phyloP scores from a whole-genome alignment of 2,329 filamentous ascomycete species.

The Fusarium goolgardi region DNA sequence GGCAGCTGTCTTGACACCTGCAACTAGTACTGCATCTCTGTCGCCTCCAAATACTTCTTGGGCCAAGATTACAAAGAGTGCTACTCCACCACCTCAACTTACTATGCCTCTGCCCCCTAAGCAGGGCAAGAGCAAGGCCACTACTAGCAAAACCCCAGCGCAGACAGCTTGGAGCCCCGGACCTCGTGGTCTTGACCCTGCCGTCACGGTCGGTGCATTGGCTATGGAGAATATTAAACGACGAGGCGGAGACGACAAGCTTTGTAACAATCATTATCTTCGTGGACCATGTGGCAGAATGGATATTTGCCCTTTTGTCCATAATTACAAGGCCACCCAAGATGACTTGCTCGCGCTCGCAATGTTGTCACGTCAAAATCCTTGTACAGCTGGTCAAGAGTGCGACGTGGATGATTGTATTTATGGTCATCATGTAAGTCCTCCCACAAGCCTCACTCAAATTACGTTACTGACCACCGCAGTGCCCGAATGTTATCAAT shows the following conservation, averaged over 20 bases:
- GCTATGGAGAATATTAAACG: constrained; percentile 67
- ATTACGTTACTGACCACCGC: constrained; percentile 18
- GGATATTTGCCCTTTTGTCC: constrained; percentile 67
- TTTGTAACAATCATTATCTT: constrained; percentile 73
- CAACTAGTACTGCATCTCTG: constrained; percentile 44
- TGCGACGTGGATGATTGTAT: constrained; percentile 69
- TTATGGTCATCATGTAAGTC: constrained; percentile 71
- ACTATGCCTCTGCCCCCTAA: constrained; percentile 55
- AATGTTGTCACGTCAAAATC: constrained; percentile 67
- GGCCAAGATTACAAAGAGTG: constrained; percentile 57
- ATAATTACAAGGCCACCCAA: constrained; percentile 63
- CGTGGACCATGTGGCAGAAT: constrained; percentile 67
- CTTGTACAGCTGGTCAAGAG: constrained; percentile 68
- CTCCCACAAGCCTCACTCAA: background rate
- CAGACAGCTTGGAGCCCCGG: constrained; percentile 63
- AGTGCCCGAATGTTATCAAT: constrained; percentile 67
- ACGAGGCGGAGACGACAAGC: constrained; percentile 64
- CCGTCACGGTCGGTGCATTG: constrained; percentile 60
- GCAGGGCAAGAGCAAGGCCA: constrained; percentile 42
- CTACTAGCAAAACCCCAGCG: constrained; percentile 35
- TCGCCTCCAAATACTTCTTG: constrained; percentile 42
- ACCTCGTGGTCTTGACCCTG: constrained; percentile 65
- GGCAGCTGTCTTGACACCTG: constrained; percentile 39
- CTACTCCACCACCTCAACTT: constrained; percentile 55
- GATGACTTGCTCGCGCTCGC: constrained; percentile 69